phyloP scores from a whole-genome alignment of 257 asterid species.

The Salvia splendens region DNA sequence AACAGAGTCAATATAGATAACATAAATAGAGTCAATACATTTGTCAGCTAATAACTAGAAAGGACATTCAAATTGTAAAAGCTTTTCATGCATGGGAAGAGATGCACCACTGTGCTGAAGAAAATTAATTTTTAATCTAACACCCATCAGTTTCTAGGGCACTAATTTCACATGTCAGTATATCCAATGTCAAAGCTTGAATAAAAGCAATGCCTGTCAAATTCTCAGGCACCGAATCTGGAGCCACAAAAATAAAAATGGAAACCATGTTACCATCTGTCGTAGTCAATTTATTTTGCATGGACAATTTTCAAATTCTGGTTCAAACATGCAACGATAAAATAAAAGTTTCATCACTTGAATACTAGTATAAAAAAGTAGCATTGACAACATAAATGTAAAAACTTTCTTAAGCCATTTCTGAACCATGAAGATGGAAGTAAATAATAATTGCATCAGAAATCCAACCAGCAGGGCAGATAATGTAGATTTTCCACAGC shows the following conservation, averaged over 20 bases:
- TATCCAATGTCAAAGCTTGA: neutral
- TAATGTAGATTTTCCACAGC: constrained; percentile 95
- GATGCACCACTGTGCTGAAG: neutral
- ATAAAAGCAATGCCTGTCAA: constrained; percentile 2
- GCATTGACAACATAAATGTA: neutral
- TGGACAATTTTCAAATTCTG: neutral
- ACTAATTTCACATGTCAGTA: constrained; percentile 9
- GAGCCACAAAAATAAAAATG: neutral
- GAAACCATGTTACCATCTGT: neutral
- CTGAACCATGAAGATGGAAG: neutral
- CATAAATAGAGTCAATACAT: neutral
- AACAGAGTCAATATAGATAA: neutral
- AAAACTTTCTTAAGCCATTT: neutral
- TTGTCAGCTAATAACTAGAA: neutral
- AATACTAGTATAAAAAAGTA: neutral
- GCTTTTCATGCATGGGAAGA: constrained; percentile 10
- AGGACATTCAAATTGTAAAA: neutral
- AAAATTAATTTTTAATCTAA: neutral
- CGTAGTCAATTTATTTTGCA: neutral
- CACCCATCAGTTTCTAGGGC: neutral
- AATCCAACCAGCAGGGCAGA: constrained; percentile 86
- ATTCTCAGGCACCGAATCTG: neutral
- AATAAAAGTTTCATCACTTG: neutral
- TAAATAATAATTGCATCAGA: constrained; percentile 18
- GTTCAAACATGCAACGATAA: neutral